Evolutionary conservation across 2,329 filamentous ascomycete species (phyloP).

Genomic region (Xylariomycetidae sp.): DNA sequence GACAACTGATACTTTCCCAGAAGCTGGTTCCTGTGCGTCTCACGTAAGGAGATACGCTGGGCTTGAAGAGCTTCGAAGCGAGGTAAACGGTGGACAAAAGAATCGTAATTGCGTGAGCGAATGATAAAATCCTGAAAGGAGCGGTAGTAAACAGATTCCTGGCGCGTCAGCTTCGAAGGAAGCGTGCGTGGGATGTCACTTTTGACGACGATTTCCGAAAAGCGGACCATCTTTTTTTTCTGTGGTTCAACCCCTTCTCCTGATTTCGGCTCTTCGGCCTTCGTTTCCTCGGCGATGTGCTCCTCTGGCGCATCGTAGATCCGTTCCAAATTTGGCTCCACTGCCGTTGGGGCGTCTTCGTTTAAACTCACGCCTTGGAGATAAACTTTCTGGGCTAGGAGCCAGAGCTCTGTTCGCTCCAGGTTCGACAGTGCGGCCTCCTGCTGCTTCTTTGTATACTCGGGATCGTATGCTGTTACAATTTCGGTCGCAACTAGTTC

Average conservation of each 20-base stretch:
- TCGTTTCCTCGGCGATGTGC: conserved; percentile 22
- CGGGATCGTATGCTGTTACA: conserved; percentile 66
- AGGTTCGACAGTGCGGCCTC: conserved; percentile 67
- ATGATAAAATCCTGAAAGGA: conserved; percentile 75
- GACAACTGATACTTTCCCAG: conserved; percentile 80
- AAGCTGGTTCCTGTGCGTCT: conserved; percentile 74
- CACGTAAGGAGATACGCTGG: conserved; percentile 68
- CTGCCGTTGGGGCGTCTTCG: conserved; percentile 27
- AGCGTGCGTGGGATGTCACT: conserved; percentile 44
- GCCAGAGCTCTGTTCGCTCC: conserved; percentile 82
- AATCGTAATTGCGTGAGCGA: conserved; percentile 63
- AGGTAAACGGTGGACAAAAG: conserved; percentile 77
- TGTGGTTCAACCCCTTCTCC: conserved; percentile 18
- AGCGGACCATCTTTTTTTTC: conserved; percentile 72
- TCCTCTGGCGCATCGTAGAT: no score
- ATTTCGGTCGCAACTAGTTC: conserved; percentile 62
- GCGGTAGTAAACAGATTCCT: conserved; percentile 80
- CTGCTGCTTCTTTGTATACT: conserved; percentile 70
- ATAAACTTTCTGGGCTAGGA: conserved; percentile 76
- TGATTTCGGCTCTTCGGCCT: conserved; percentile 20
- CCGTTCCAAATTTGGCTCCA: conserved; percentile 16
- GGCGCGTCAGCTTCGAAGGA: conserved; percentile 47
- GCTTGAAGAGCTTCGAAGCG: conserved; percentile 88
- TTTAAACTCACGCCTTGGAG: conserved; percentile 62
- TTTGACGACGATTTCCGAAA: conserved; percentile 52